Percentiles rank a stretch among this genome's conserved stretches.
Conservation (phyloP, 768 basidiomycete genomes). For the Psilocybe azurescens region DNA sequence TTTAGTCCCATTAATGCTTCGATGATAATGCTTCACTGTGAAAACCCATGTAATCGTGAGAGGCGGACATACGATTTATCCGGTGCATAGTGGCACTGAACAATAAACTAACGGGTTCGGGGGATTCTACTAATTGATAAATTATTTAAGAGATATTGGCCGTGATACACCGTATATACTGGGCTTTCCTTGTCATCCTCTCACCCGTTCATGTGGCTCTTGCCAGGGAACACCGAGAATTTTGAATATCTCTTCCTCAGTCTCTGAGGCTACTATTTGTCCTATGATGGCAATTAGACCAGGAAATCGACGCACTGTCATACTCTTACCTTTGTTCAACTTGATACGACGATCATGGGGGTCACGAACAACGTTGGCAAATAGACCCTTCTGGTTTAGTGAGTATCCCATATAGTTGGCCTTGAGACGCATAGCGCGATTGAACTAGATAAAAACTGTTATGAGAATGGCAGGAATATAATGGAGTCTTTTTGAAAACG, state of each 20-base stretch:
- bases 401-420: slow-evolving; percentile 83
- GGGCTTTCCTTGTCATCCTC: slow-evolving; percentile 35
- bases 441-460: slow-evolving; percentile 61
- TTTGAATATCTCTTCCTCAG: slow-evolving; percentile 86
- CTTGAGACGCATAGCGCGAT: slow-evolving; percentile 85
- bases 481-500: slow-evolving; percentile 29
- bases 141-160: too few relatives aligned
- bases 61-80: too few relatives aligned
- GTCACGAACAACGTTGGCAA: slow-evolving; percentile 72
- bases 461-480: neutral
- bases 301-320: neutral
- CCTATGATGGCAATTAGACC: slow-evolving; percentile 45
- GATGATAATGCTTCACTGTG: too few relatives aligned
- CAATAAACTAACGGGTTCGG: too few relatives aligned
- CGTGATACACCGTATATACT: neutral
- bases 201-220: slow-evolving; percentile 75
- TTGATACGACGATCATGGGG: slow-evolving; percentile 66
- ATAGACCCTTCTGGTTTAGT: slow-evolving; percentile 88
- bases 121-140: too few relatives aligned
- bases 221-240: slow-evolving; percentile 84
- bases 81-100: too few relatives aligned
- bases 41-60: too few relatives aligned
- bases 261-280: slow-evolving; percentile 75
- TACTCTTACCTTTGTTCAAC: slow-evolving; percentile 55
- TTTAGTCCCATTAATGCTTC: too few relatives aligned